Conservation (phyloP, 2,329 filamentous ascomycete genomes). For the Aspergillus fijiensis region DNA sequence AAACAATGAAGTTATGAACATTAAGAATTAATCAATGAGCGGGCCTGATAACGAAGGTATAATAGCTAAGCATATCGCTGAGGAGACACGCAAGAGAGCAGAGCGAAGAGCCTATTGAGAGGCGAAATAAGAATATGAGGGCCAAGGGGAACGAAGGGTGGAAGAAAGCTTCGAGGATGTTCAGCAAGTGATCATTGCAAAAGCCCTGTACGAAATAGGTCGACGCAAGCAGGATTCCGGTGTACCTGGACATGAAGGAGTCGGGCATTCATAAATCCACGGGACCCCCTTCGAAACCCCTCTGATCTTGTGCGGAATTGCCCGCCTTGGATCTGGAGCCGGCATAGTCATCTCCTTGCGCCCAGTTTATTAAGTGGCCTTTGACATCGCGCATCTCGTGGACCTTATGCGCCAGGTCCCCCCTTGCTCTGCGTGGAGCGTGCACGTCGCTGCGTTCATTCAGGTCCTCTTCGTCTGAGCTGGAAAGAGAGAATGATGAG, state of each 20-base stretch:
- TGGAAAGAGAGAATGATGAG: conserved; percentile 52
- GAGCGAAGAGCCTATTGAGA: neutral
- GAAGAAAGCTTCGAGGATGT: neutral
- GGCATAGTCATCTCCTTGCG: conserved; percentile 29
- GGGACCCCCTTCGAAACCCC: neutral
- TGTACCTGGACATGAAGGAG: neutral
- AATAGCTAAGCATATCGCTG: neutral
- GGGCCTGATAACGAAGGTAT: neutral
- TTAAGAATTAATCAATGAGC: neutral
- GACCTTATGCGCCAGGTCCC: conserved; percentile 29
- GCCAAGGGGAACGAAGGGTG: neutral
- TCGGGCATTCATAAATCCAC: neutral
- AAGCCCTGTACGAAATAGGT: neutral
- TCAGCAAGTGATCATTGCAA: neutral
- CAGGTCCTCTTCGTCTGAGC: conserved; percentile 59
- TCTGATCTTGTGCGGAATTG: neutral
- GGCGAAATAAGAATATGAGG: neutral
- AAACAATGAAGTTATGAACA: neutral
- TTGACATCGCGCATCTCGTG: conserved; percentile 41
- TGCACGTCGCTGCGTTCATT: conserved; percentile 41
- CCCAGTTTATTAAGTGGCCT: conserved; percentile 38
- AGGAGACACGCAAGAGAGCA: neutral
- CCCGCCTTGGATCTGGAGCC: neutral
- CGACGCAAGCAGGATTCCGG: neutral
- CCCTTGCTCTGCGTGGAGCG: conserved; percentile 22